Percentiles rank a stretch among this genome's conserved stretches.
Conservation (phyloP, 192 early-diverging fungal genomes). For the Linnemannia exigua region DNA sequence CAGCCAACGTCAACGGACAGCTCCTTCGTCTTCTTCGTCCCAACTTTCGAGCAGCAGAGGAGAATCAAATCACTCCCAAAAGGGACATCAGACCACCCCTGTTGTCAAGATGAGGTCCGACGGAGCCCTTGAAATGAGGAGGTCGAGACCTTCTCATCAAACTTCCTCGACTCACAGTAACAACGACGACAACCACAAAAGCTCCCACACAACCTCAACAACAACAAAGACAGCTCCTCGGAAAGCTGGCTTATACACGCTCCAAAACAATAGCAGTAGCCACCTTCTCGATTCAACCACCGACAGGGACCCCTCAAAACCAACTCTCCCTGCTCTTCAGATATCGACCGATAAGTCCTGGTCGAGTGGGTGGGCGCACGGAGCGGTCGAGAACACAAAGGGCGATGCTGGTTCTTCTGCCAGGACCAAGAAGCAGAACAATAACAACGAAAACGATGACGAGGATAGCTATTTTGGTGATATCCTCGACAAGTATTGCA, state of each 20-base stretch:
- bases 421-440: background rate
- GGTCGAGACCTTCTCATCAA: background rate
- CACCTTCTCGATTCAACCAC: background rate
- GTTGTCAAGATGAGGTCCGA: slow-evolving; percentile 6
- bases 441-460: background rate
- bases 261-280: background rate
- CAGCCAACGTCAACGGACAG: slow-evolving; percentile 1
- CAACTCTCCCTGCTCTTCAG: background rate
- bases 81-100: background rate
- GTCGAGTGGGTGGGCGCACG: slow-evolving; percentile 7
- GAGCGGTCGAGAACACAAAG: background rate
- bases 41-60: background rate
- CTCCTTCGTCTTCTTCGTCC: background rate
- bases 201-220: background rate
- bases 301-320: background rate
- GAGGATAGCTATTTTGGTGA: slow-evolving; percentile 48
- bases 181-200: background rate
- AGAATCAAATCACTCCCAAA: background rate
- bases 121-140: background rate
- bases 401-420: background rate
- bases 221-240: background rate
- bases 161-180: background rate
- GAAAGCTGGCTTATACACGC: background rate
- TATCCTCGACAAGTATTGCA: slow-evolving; percentile 43
- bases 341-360: slow-evolving; percentile 7